Base-by-base conservation (phyloP, 345 rosid species). In the Eucalyptus cloeziana region DNA sequence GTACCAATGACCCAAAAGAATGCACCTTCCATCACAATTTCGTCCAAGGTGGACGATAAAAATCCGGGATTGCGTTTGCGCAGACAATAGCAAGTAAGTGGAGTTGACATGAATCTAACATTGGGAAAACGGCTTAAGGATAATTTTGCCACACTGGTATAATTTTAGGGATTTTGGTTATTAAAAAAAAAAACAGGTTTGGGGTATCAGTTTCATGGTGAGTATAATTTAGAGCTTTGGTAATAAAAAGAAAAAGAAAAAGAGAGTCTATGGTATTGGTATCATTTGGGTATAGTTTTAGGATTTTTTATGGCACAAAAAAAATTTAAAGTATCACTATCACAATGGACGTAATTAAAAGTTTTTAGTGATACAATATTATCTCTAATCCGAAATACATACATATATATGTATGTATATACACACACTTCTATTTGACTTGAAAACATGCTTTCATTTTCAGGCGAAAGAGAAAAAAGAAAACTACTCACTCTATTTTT, bases 321-420 rank as follows among this genome's bases (percentile, higher is more conserved):
- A 58, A 11, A 12, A 60, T 5, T 27, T 12, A 60, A 13, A 30
- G 4, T 60, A 60, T 60, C 0, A 27, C 31, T 60, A 27, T 60
- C 31, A 27, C 16, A 60, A 13, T 60, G 14, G 1, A 27, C 2
- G 0, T 60, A 60, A 60, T 60, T 60, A 27, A 8, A 6, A 30
- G 7, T 60, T 27, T 60, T 5, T 22, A 6, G 31, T 60, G 3
- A 13, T 52, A 19, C 24, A 52, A 52, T 60, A 60, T 60, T 60
- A 60, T 12, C 16, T 6, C n/a, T 27, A 60, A 60, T 60, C 7
- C 27, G 7, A 60, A 27, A 58, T 51, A 51, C 12, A 52, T 1
- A 19, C 0, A 43, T 7, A 43, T 5, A 43, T 43, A 7, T 43
- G 2, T 4, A 5, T 40, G 4, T 43, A 43, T 5, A 43, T 5